Evolutionary conservation across 2,329 filamentous ascomycete species (phyloP).

Genomic region (Botrytis hyacinthi): DNA sequence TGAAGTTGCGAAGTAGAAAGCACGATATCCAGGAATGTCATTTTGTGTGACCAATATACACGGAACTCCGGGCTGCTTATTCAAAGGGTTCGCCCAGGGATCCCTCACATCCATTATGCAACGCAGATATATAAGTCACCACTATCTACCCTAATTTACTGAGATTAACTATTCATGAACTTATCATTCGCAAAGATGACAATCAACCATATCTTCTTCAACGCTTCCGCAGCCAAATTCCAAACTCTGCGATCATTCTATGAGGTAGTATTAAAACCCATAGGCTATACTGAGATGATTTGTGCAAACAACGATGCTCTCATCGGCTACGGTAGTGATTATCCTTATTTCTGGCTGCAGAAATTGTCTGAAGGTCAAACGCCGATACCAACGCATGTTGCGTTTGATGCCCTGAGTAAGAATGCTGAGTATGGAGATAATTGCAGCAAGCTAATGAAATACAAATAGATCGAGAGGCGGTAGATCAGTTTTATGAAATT

Average conservation of each 20-base stretch:
- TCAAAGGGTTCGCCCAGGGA: background rate
- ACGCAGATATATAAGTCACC: too few species aligned
- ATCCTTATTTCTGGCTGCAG: background rate
- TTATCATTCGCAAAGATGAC: background rate
- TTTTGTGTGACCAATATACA: background rate
- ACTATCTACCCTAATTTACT: too few species aligned
- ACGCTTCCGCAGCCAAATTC: background rate
- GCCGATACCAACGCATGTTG: background rate
- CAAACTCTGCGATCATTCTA: background rate
- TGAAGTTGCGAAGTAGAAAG: background rate
- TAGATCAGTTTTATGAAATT: background rate
- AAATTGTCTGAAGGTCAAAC: background rate
- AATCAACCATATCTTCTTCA: background rate
- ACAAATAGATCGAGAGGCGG: background rate
- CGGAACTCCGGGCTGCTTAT: background rate
- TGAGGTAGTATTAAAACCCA: background rate
- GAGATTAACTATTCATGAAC: background rate
- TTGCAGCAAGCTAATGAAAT: background rate
- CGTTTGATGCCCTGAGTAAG: background rate
- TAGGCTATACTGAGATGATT: background rate
- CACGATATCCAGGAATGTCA: background rate
- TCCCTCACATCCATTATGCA: too few species aligned
- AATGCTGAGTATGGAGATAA: background rate
- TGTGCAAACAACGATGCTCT: background rate
- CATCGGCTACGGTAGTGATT: background rate